Percentiles rank a stretch among this genome's conserved stretches.
Conservation (phyloP, 495 filamentous ascomycete genomes). For the Penicillium fimorum region DNA sequence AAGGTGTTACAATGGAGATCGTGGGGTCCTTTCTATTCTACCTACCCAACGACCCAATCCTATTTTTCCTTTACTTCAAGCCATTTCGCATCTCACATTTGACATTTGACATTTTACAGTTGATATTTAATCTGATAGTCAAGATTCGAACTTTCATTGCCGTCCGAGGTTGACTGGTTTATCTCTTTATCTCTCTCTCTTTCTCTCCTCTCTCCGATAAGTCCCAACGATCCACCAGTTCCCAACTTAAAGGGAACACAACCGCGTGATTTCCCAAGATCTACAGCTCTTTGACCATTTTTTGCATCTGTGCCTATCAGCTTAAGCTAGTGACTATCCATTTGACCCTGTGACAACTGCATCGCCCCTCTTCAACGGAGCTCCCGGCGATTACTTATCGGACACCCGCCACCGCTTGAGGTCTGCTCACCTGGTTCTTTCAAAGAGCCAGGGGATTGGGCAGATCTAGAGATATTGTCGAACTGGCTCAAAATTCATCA, state of each 20-base stretch:
- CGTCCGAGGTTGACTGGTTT: neutral
- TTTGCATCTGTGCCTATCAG: neutral
- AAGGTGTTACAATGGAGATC: too few relatives aligned
- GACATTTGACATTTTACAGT: neutral
- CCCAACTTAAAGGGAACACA: neutral
- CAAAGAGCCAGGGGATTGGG: constrained; percentile 49
- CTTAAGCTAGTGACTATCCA: neutral
- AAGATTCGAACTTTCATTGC: neutral
- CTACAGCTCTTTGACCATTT: neutral
- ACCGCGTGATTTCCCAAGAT: neutral
- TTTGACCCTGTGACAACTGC: constrained; percentile 4
- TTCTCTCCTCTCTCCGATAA: neutral
- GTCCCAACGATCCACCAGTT: neutral
- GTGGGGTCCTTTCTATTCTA: too few relatives aligned
- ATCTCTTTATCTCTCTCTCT: neutral
- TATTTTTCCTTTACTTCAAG: too few relatives aligned
- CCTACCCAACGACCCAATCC: too few relatives aligned
- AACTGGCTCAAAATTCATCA: constrained; percentile 60
- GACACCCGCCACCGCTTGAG: constrained; percentile 20
- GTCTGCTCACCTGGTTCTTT: constrained; percentile 53
- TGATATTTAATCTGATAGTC: neutral
- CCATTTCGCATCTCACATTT: neutral
- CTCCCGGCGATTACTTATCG: constrained; percentile 13
- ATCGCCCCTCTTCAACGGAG: constrained; percentile 3
- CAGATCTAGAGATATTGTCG: constrained; percentile 50